phyloP scores from a whole-genome alignment of 2,329 filamentous ascomycete genomes.

The Aspergillus flavus region DNA sequence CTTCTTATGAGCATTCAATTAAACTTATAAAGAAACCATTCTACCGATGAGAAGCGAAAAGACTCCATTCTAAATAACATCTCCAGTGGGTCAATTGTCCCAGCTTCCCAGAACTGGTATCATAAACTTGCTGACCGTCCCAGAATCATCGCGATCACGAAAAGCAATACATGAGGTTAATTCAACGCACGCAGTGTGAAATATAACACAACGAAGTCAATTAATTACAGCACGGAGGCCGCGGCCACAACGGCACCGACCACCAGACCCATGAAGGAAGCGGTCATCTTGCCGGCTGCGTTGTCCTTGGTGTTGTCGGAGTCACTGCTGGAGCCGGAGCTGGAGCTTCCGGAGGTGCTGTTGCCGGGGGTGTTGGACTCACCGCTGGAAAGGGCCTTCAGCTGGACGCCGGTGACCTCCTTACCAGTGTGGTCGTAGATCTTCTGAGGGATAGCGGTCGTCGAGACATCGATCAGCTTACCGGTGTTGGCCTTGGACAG shows the following conservation, averaged over 20 bases:
- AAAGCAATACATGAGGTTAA: neutral
- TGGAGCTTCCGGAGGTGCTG: constrained; percentile 32
- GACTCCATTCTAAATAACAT: neutral
- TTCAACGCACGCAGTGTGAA: neutral
- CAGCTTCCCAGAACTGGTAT: neutral
- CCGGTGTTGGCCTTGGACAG: constrained; percentile 66
- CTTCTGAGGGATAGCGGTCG: constrained; percentile 57
- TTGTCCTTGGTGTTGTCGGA: constrained; percentile 8
- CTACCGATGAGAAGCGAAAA: neutral
- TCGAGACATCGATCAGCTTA: constrained; percentile 63
- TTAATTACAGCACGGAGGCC: constrained; percentile 29
- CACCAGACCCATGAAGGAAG: constrained; percentile 28
- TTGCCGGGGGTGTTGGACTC: constrained; percentile 60
- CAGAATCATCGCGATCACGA: neutral
- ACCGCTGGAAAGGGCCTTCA: constrained; percentile 56
- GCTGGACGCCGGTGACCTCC: constrained; percentile 64
- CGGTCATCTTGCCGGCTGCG: constrained; percentile 26
- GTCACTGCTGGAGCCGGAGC: constrained; percentile 16
- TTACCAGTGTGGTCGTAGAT: constrained; percentile 61
- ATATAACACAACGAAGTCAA: neutral
- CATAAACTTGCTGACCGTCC: neutral
- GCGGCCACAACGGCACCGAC: constrained; percentile 32
- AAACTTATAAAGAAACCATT: neutral
- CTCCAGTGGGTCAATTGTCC: neutral
- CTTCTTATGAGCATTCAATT: neutral